Evolutionary conservation across 75 land plant genomes (phyloP).

Genomic region (Selaginella tamariscina): DNA sequence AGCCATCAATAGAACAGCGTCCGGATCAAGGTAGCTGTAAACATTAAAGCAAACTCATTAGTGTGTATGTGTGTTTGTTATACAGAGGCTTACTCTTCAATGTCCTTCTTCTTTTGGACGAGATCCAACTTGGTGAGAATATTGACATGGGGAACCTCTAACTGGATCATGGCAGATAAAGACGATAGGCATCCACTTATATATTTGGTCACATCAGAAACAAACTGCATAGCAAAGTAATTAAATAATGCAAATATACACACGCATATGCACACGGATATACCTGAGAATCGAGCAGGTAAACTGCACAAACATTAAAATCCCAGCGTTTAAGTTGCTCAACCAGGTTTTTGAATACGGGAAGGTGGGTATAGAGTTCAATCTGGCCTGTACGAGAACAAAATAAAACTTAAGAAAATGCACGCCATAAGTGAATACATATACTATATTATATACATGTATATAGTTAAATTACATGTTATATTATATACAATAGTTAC

Average conservation of each 20-base stretch:
- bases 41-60: conserved; percentile 12
- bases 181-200: conserved; percentile 96
- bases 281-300: conserved; percentile 98
- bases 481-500: too few relatives aligned
- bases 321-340: conserved; percentile 84
- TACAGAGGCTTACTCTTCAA: conserved; percentile 45
- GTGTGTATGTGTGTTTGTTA: neutral
- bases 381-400: conserved; percentile 57
- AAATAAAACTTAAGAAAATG: neutral
- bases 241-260: neutral
- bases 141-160: conserved; percentile 88
- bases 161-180: conserved; percentile 97
- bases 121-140: conserved; percentile 94
- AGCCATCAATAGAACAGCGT: conserved; percentile 44
- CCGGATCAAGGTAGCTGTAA: conserved; percentile 76
- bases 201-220: conserved; percentile 93
- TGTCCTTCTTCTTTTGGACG: conserved; percentile 65
- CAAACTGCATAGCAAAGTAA: conserved; percentile 45
- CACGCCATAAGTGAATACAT: neutral
- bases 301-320: conserved; percentile 89
- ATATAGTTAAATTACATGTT: too few relatives aligned
- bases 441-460: too few relatives aligned
- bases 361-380: conserved; percentile 89
- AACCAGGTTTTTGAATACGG: conserved; percentile 74
- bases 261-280: neutral